Evolutionary conservation across 306 rosid species (phyloP).

Genomic region (Carpinus fangiana): DNA sequence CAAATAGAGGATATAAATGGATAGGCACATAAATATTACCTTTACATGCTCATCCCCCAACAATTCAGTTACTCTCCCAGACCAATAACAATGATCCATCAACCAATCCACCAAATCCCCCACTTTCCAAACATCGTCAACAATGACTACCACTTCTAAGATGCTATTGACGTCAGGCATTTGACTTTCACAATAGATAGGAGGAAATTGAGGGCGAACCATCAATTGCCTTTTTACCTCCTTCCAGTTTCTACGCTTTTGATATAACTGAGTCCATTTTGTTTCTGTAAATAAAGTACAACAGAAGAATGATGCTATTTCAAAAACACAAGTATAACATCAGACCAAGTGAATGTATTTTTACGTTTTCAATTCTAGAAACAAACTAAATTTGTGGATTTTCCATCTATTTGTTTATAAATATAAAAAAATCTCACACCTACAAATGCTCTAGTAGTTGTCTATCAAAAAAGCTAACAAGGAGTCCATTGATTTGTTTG

Average conservation of each 20-base stretch:
- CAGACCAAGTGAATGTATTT: neutral
- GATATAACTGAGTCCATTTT: constrained; percentile 49
- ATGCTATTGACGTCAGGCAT: constrained; percentile 42
- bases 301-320: neutral
- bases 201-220: constrained; percentile 79
- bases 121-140: constrained; percentile 55
- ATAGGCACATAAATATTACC: constrained; percentile 47
- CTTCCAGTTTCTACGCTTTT: constrained; percentile 35
- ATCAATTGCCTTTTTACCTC: constrained; percentile 39
- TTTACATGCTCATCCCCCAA: constrained; percentile 45
- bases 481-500: neutral
- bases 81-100: constrained; percentile 75
- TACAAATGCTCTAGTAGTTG: neutral
- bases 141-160: constrained; percentile 46
- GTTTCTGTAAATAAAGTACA: constrained; percentile 47
- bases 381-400: neutral
- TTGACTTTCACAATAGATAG: constrained; percentile 45
- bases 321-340: constrained; percentile 6
- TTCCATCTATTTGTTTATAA: neutral
- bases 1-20: neutral
- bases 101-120: constrained; percentile 92
- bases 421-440: neutral
- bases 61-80: constrained; percentile 52
- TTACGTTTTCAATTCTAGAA: neutral
- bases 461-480: neutral